phyloP scores from a whole-genome alignment of 305 asterid genomes.

The Solanum hybrid region DNA sequence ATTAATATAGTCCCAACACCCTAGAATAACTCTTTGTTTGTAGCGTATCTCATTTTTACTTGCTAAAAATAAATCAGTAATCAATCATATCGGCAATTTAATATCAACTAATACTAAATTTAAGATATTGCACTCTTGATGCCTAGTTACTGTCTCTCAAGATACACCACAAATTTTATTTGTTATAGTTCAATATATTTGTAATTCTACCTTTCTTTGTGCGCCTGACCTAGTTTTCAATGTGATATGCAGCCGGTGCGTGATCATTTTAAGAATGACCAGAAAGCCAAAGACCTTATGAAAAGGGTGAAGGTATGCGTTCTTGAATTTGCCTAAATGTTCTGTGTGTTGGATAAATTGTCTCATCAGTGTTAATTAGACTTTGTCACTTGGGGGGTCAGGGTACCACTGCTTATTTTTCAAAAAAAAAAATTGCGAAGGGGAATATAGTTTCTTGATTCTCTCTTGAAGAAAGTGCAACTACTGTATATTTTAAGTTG shows the following conservation, averaged over 20 bases:
- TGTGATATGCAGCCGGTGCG: constrained; percentile 68
- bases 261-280: constrained; percentile 62
- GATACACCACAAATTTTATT: neutral
- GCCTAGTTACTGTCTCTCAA: neutral
- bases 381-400: neutral
- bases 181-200: neutral
- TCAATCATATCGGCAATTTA: neutral
- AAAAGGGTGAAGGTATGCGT: constrained; percentile 65
- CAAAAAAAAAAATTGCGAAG: neutral
- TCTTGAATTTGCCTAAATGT: neutral
- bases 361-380: neutral
- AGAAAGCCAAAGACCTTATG: constrained; percentile 59
- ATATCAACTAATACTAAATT: neutral
- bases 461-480: neutral
- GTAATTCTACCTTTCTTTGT: constrained; percentile 9
- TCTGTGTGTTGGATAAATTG: neutral
- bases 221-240: neutral
- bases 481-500: neutral
- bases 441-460: neutral
- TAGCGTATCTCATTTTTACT: neutral
- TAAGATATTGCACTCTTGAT: neutral
- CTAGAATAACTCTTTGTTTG: neutral
- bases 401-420: neutral
- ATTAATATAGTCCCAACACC: neutral
- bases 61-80: neutral